Evolutionary conservation across 2,329 filamentous ascomycete species (phyloP), one percentile per base, ranked within the genome.

Genomic region (Beauveria pseudobassiana): DNA sequence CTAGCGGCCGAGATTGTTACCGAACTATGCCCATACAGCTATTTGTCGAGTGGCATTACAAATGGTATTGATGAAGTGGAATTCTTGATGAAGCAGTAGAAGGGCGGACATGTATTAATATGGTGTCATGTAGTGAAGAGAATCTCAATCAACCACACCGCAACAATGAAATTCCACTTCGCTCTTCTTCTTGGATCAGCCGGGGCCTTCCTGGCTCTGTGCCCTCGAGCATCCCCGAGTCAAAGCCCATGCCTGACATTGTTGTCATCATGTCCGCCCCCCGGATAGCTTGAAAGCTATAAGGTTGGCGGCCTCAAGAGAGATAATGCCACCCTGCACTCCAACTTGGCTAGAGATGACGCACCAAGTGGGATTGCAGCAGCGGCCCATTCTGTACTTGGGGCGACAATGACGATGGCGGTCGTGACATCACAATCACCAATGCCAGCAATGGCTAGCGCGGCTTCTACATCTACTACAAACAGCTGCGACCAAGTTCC

Each of bases 401-500:
- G 40, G 54, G 61, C 14, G 54, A 62, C 20, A n/a, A 62, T n/a
- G 48, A 59, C 53, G 54, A 62, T 30, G 61, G 61, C 2, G 61
- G 61, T 26, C 54, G 49, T 26, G 54, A 40, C 24, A 16, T 62
- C 38, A 58, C 48, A 30, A 62, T 62, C 7, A 62, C 61, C 38
- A 54, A 62, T 22, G 54, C 34, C 8, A 40, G 54, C 24, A 38
- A 62, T 22, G 61, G 54, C 54, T 59, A 54, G 54, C 52, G 53
- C 24, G 60, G 60, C 18, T 62, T 62, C 40, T 62, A 62, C 46
- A 62, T 62, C 53, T 69, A 69, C 64, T 65, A 70, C 55, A 70
- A 70, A 71, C 63, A 65, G 54, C 50, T 71, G 69, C 61, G 69
- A 71, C 58, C 57, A 45, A 10, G 58, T 69, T 3, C 68, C 69